Percentiles rank a stretch among this genome's conserved stretches.
These are phyloP conservation scores for Plasmodium blacklocki DNA, from an alignment of 169 alveolate species.

Conservation along the genomic window DNA sequence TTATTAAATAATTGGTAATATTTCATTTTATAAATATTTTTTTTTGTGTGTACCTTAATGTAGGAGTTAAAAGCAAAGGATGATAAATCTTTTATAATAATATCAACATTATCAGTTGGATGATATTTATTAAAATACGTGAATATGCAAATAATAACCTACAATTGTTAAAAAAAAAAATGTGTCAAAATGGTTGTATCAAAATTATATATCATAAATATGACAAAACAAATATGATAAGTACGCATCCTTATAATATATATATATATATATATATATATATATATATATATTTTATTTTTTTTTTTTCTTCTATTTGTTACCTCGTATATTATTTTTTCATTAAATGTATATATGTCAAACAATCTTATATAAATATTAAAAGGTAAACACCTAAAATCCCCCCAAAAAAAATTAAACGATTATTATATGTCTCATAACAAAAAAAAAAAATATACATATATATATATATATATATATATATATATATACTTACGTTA, in stretches of 20 bases:
- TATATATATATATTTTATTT: too few relatives aligned
- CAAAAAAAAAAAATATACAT: background rate
- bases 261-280: too few relatives aligned
- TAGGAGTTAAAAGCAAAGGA: constrained; percentile 50
- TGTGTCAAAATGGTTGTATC: background rate
- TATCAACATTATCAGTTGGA: constrained; percentile 51
- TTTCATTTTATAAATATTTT: background rate
- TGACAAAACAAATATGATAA: background rate
- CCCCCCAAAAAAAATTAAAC: background rate
- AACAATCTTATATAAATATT: constrained; percentile 61
- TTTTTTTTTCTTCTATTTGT: background rate
- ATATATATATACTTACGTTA: constrained; percentile 30
- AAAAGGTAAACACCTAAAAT: constrained; percentile 65
- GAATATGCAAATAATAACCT: constrained; percentile 65
- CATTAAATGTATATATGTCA: constrained; percentile 68
- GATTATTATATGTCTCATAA: background rate
- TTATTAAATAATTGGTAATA: background rate
- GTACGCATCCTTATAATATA: background rate
- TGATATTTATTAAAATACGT: constrained; percentile 51
- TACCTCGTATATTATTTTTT: constrained; percentile 71
- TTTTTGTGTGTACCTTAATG: constrained; percentile 18
- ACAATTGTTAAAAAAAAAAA: background rate
- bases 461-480: background rate
- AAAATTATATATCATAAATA: background rate
- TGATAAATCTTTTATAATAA: constrained; percentile 40